phyloP scores from a whole-genome alignment of 768 basidiomycete genomes.

The Boletus rubroflammeus region DNA sequence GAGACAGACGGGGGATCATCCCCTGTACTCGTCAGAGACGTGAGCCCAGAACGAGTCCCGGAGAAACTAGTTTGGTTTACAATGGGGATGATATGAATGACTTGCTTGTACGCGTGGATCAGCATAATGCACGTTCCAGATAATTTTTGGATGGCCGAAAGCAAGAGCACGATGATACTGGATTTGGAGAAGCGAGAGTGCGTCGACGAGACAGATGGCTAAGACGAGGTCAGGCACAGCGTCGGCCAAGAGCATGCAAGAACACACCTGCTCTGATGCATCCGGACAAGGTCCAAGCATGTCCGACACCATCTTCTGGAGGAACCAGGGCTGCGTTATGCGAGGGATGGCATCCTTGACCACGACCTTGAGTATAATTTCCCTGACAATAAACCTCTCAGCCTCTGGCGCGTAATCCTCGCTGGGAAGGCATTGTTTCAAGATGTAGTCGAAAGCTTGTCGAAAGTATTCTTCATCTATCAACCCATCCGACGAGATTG shows the following conservation, averaged over 20 bases:
- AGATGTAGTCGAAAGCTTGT: slow-evolving; percentile 71
- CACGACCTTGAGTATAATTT: slow-evolving; percentile 76
- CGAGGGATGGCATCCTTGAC: slow-evolving; percentile 64
- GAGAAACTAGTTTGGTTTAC: slow-evolving; percentile 45
- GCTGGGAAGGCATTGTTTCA: slow-evolving; percentile 67
- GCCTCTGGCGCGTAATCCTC: slow-evolving; percentile 71
- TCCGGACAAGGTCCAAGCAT: slow-evolving; percentile 50
- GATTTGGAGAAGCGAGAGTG: slow-evolving; percentile 45
- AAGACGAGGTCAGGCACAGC: not conserved
- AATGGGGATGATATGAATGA: slow-evolving; percentile 58
- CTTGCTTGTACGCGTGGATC: slow-evolving; percentile 65
- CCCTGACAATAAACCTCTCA: slow-evolving; percentile 81
- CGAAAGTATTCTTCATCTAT: slow-evolving; percentile 77
- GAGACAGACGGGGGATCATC: not conserved
- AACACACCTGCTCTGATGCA: slow-evolving; percentile 19
- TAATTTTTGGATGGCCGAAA: slow-evolving; percentile 70
- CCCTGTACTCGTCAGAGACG: not conserved
- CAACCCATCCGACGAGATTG: slow-evolving; percentile 59
- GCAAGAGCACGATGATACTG: slow-evolving; percentile 59
- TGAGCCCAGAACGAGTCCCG: not conserved
- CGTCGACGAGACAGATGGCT: slow-evolving; percentile 23
- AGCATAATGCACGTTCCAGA: slow-evolving; percentile 68
- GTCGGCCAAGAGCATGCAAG: not conserved
- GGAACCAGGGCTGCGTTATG: slow-evolving; percentile 87
- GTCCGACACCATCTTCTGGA: slow-evolving; percentile 66